A percentile compares a stretch with the other conserved stretches of the same genome.
phyloP scores from a whole-genome alignment of 1,139 yeast species.

The Lodderomyces margitis region DNA sequence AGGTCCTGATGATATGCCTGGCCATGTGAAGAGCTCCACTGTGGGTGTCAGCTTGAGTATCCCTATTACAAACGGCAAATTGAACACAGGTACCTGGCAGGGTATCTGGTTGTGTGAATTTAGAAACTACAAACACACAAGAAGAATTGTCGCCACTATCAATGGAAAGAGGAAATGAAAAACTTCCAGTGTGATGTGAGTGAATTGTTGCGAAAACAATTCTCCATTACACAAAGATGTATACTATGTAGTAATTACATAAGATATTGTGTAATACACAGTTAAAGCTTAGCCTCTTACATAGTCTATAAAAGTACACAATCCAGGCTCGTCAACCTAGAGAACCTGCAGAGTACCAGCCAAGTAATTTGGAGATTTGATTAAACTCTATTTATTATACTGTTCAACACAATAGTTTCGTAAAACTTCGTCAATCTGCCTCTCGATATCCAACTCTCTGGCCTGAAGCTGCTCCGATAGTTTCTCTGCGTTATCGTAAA shows the following conservation, averaged over 20 bases:
- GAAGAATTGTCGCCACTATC: constrained; percentile 70
- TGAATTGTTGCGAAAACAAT: no score
- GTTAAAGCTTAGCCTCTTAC: no score
- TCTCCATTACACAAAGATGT: no score
- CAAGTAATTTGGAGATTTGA: background rate
- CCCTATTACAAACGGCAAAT: constrained; percentile 66
- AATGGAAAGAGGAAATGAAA: constrained; percentile 52
- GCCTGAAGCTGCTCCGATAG: constrained; percentile 26
- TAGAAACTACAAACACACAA: constrained; percentile 58
- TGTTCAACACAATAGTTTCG: constrained; percentile 33
- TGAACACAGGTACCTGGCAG: constrained; percentile 83
- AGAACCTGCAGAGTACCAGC: background rate
- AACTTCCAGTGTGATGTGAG: background rate
- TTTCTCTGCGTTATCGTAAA: constrained; percentile 44
- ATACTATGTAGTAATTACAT: no score
- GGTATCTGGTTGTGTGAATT: constrained; percentile 77
- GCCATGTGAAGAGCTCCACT: constrained; percentile 66
- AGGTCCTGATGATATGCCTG: constrained; percentile 83
- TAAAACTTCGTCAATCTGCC: constrained; percentile 23
- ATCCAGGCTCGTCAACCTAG: no score
- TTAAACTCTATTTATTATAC: background rate
- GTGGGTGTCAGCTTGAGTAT: constrained; percentile 65
- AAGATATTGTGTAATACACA: no score
- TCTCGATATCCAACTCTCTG: constrained; percentile 22
- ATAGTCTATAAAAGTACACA: no score